phyloP scores from a whole-genome alignment of 2,329 filamentous ascomycete genomes.

The Lachnellula cervina region DNA sequence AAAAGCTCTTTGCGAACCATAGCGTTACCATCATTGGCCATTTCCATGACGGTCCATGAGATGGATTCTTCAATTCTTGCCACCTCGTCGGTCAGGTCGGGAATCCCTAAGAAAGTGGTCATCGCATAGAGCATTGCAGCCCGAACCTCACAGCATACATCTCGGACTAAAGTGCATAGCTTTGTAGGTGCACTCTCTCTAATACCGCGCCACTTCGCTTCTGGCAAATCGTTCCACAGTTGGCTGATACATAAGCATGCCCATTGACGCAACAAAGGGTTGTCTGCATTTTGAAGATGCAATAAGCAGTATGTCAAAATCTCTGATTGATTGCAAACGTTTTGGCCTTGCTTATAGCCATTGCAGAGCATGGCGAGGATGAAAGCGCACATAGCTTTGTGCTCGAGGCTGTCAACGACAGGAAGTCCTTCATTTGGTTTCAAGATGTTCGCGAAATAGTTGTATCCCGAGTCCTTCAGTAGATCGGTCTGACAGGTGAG shows the following conservation, averaged over 20 bases:
- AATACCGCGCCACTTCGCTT: conserved; percentile 96
- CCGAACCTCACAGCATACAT: conserved; percentile 86
- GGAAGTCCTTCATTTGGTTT: conserved; percentile 79
- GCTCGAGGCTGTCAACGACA: conserved; percentile 83
- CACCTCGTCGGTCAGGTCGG: conserved; percentile 85
- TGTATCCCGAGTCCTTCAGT: conserved; percentile 94
- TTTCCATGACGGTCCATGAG: conserved; percentile 80
- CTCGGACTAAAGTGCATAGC: conserved; percentile 74
- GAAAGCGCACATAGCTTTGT: conserved; percentile 98
- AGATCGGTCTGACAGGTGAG: conserved; percentile 89
- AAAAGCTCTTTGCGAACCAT: conserved; percentile 91
- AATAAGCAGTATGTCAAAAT: conserved; percentile 83
- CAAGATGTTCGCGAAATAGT: conserved; percentile 91
- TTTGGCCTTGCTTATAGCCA: conserved; percentile 85
- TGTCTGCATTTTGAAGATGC: conserved; percentile 80
- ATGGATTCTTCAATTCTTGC: conserved; percentile 87
- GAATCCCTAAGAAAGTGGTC: conserved; percentile 90
- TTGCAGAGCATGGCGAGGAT: conserved; percentile 97
- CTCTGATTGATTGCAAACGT: conserved; percentile 84
- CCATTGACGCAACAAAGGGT: conserved; percentile 88
- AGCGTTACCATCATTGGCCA: conserved; percentile 90
- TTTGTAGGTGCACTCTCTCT: conserved; percentile 74
- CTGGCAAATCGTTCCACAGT: conserved; percentile 83
- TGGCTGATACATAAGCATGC: conserved; percentile 93
- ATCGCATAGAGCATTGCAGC: conserved; percentile 90